Evolutionary conservation across 2,329 filamentous ascomycete species (phyloP), one percentile per base, ranked within the genome.

Genomic region (Elsinoe batatas): DNA sequence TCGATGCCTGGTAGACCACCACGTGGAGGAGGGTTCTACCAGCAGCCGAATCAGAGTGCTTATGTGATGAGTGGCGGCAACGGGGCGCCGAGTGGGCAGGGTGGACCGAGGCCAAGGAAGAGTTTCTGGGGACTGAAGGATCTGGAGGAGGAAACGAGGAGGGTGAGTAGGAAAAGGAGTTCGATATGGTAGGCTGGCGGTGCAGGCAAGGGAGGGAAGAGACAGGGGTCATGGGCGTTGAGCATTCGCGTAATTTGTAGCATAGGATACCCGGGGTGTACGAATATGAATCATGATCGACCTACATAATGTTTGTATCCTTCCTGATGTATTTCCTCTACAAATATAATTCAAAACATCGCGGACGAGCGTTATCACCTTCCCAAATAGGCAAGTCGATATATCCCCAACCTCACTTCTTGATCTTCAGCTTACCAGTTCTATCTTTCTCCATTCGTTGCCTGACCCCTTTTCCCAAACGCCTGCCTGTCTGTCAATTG

Each of bases 41-140:
- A 62, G 49, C 66, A 68, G 57, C 64, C 65, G 20, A 44, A 54
- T 46, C 32, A 43, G 18, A 55, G 53, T 32, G 53, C 53, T 17
- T 55, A 46, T 37, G 44, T 66, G 46, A 69, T 69, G 66, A 66
- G 64, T 51, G 68, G 67, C 1, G 66, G 53, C 1, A 44, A 26
- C 10, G 53, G 33, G 22, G 18, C 53, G 15, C 15, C 36, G 26
- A n/a, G 13, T 10, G 32, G 35, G 18, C 40, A 40, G 17, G 20
- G 26, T 8, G 18, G 30, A 10, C 22, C 53, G 54, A 65, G 64
- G 60, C 66, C 68, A 62, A 71, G 68, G 64, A 70, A 65, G 58
- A 67, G 64, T 56, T 69, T 71, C 56, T 71, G 66, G 54, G 66
- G 68, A 1, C 53, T 71, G 57, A 63, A 67, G 50, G 64, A 64